Percentiles rank a stretch among this genome's conserved stretches.
Conservation (phyloP, 1,139 yeast genomes). For the Nakaseomyces kungkrabaensis region DNA sequence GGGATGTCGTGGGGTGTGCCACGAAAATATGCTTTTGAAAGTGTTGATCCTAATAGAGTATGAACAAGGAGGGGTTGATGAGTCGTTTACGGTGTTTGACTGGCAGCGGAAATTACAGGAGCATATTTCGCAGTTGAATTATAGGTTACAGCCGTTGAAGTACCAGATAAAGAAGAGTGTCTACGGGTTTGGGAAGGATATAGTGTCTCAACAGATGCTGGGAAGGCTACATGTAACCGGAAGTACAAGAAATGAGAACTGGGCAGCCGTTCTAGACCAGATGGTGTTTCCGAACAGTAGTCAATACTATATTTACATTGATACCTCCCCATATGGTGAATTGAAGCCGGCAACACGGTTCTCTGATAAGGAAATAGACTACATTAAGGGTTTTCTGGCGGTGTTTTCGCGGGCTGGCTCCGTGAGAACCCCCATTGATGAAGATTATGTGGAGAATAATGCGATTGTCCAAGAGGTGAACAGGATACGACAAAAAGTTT, state of each 20-base stretch:
- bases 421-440: neutral
- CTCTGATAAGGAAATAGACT: slow-evolving; percentile 21
- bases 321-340: slow-evolving; percentile 18
- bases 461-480: neutral
- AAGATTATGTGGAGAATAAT: neutral
- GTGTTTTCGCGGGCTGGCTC: neutral
- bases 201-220: slow-evolving; percentile 7
- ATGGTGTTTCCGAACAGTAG: slow-evolving; percentile 11
- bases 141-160: slow-evolving; percentile 16
- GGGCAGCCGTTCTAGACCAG: neutral
- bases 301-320: slow-evolving; percentile 22
- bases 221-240: slow-evolving; percentile 1
- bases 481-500: slow-evolving; percentile 3
- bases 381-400: slow-evolving; percentile 20
- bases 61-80: slow-evolving; percentile 6
- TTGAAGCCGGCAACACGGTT: slow-evolving; percentile 23
- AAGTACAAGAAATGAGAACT: neutral
- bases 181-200: slow-evolving; percentile 20
- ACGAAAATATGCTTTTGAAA: slow-evolving; percentile 18
- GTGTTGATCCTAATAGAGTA: slow-evolving; percentile 13
- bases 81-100: slow-evolving; percentile 6
- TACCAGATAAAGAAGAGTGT: slow-evolving; percentile 18
- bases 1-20: slow-evolving; percentile 21
- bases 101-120: slow-evolving; percentile 12
- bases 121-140: slow-evolving; percentile 15